A percentile compares a stretch with the other conserved stretches of the same genome.
Evolutionary conservation across 495 filamentous ascomycete genomes (phyloP).

Genomic region (Hypoxylon fuscum): DNA sequence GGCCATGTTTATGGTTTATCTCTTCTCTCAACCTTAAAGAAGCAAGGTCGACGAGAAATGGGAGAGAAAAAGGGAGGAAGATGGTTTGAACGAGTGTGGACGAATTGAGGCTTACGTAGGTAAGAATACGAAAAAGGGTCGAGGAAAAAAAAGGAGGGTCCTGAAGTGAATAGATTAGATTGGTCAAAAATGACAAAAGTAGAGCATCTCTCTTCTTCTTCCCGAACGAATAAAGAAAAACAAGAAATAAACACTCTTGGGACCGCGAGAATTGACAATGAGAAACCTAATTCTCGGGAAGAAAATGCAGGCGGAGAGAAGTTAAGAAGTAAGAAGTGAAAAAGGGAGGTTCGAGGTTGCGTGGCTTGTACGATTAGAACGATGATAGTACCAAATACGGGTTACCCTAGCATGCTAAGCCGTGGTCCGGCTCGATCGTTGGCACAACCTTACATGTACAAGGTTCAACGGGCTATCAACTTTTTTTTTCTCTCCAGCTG

Average conservation of each 20-base stretch:
- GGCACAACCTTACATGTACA: too few species aligned
- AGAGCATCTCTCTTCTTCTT: constrained; percentile 37
- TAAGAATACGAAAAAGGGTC: constrained; percentile 13
- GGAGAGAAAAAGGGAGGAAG: constrained; percentile 22
- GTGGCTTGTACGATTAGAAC: constrained; percentile 39
- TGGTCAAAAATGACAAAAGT: constrained; percentile 39
- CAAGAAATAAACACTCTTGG: constrained; percentile 22
- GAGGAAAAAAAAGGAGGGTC: constrained; percentile 34
- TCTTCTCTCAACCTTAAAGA: constrained; percentile 20
- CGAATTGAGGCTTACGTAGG: constrained; percentile 27
- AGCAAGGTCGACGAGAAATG: constrained; percentile 19
- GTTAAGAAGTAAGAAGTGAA: too few species aligned
- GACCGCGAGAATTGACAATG: constrained; percentile 23
- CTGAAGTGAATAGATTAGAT: constrained; percentile 39
- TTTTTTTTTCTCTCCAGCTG: constrained; percentile 33
- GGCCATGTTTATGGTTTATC: constrained; percentile 52
- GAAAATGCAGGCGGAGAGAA: constrained; percentile 20
- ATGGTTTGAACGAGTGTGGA: constrained; percentile 36
- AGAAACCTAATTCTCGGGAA: constrained; percentile 30
- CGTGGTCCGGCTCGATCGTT: constrained; percentile 33
- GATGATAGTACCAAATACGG: constrained; percentile 35
- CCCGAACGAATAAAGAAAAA: constrained; percentile 20
- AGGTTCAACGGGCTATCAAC: neutral
- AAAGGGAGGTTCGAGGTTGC: constrained; percentile 23
- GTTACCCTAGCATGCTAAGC: constrained; percentile 38